Evolutionary conservation across 2,329 filamentous ascomycete species (phyloP), one percentile per base, ranked within the genome.

Genomic region (Clonostachys solani): DNA sequence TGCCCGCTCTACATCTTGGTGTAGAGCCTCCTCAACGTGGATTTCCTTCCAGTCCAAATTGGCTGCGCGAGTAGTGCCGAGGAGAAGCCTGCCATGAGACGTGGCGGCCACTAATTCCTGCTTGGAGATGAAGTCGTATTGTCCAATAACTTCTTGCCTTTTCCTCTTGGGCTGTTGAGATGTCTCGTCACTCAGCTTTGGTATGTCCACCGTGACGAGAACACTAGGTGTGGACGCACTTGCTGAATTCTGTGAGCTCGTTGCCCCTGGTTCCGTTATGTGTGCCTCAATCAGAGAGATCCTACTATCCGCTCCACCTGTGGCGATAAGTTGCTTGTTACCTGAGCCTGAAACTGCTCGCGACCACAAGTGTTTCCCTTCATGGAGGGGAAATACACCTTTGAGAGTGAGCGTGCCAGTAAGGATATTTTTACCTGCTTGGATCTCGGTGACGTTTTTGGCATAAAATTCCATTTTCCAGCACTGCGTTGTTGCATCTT

Each of bases 331-430:
- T 1, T 72, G 62, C 13, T 62, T 54, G 1, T 60, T 56, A 3
- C 59, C 55, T 49, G 53, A 49, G 29, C 48, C 48, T 3, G 63
- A 54, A 8, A 77, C 50, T 12, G 80, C 81, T 36, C 83, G 75
- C 0, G 91, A 84, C 92, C 92, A 97, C 7, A 97, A 83, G 60
- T 96, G 91, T 65, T 96, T 99, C 7, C 94, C 94, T 34, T 73
- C 76, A 60, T 97, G 92, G 50, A 83, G 79, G 4, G 78, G 73
- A 44, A 81, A 78, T 8, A 77, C 81, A 3, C 74, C 70, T 3
- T 74, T 60, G 44, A 87, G 77, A 12, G 64, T 64, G 40, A 90
- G 61, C 6, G 54, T 64, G 1, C 54, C 56, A 3, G 42, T 44
- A 44, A 52, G 7, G 47, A 33, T 18, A 18, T 10, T 3, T n/a